Evolutionary conservation across 352 stramenopile species (phyloP), one percentile per base, ranked within the genome.

Genomic region (Pythium aristosporum): DNA sequence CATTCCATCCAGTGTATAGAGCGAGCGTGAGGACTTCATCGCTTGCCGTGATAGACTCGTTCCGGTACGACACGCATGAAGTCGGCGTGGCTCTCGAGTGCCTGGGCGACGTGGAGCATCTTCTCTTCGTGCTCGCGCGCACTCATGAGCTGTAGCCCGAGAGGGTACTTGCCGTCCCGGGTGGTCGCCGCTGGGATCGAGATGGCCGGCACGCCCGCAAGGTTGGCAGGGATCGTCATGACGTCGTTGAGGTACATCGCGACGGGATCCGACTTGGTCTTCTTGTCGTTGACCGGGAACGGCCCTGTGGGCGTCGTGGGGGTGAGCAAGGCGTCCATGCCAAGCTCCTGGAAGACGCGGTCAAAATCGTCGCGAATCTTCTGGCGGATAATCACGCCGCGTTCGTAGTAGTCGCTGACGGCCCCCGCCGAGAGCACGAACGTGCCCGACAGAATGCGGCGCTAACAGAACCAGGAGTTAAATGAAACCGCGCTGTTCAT

Each of bases 171-270:
- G 5, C 73, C 77, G 11, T 79, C 71, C 15, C 23, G 82, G 11
- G 82, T 93, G 21, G 89, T 64, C 21, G 83, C 81, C 10, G 75
- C 76, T 3, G 89, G 89, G 21, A 97, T 52, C 2, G 89, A 96
- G 15, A 98, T 74, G 7, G 90, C 77, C 23, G 92, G 92, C 2
- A 98, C 52, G 8, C 91, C 88, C 0, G 91, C 91, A 55, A 98
- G 79, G 59, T 89, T 97, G 3, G 87, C 84, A 10, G 91, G 87
- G 23, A 97, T 89, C 3, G 91, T 98, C 77, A 98, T 96, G 23
- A 98, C 86, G 61, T 98, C 92, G 66, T 97, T 97, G 46, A 97
- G 67, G 61, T 97, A 97, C 82, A 94, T 92, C 10, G 67, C 75
- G 13, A 96, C 79, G 0, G 86, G 87, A 47, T 96, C 87, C 23